Percentiles rank a stretch among this genome's conserved stretches.
These are phyloP conservation scores for Fusarium albosuccineum DNA, from an alignment of 2,329 filamentous ascomycete species.

Conservation along the genomic window DNA sequence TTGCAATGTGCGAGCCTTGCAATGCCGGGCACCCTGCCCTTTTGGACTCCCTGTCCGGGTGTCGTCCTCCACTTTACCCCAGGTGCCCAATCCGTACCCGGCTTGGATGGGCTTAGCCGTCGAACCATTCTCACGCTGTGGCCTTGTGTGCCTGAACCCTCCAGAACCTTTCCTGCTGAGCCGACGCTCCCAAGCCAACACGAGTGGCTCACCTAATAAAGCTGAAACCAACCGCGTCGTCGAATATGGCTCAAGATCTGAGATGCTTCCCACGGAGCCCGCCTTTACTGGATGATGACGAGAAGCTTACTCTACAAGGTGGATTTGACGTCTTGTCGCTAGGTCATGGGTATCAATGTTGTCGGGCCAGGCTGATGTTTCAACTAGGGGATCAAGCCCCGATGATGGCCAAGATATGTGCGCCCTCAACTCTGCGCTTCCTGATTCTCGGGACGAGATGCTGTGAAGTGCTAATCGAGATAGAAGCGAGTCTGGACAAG, in stretches of 20 bases:
- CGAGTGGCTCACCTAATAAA: constrained; percentile 47
- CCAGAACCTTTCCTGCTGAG: constrained; percentile 21
- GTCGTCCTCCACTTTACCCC: constrained; percentile 45
- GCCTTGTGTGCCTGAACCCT: constrained; percentile 17
- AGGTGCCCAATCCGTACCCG: constrained; percentile 42
- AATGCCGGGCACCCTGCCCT: constrained; percentile 37
- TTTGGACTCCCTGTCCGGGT: constrained; percentile 29
- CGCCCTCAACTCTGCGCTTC: constrained; percentile 21
- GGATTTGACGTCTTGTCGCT: constrained; percentile 7
- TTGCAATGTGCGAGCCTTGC: constrained; percentile 23
- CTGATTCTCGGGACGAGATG: constrained; percentile 3
- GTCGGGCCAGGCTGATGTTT: constrained; percentile 17
- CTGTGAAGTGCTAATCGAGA: background rate
- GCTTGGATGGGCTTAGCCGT: constrained; percentile 34
- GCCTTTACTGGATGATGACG: constrained; percentile 18
- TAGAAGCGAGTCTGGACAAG: constrained; percentile 7
- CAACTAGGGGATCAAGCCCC: constrained; percentile 18
- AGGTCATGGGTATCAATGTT: constrained; percentile 19
- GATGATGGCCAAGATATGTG: constrained; percentile 22
- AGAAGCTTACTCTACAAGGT: constrained; percentile 21
- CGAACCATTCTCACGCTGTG: constrained; percentile 42
- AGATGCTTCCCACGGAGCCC: constrained; percentile 22
- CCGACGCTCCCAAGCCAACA: constrained; percentile 31
- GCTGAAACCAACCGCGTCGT: constrained; percentile 43
- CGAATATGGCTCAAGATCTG: constrained; percentile 36